Evolutionary conservation across 495 filamentous ascomycete genomes (phyloP).

Genomic region (Penicillium parvum): DNA sequence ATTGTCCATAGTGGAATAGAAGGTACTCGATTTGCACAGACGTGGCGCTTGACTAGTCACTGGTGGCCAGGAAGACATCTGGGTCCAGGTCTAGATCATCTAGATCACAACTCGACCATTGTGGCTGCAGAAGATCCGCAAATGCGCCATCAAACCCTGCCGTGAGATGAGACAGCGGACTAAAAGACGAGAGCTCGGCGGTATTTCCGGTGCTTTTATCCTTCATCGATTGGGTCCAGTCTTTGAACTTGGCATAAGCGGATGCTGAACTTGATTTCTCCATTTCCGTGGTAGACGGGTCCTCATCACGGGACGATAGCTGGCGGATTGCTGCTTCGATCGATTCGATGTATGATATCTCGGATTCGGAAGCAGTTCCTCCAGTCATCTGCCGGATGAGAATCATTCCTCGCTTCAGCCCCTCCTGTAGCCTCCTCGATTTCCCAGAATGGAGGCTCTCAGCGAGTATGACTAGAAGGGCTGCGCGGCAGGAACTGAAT

Average conservation of each 20-base stretch:
- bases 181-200: slow-evolving; percentile 17
- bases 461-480: slow-evolving; percentile 45
- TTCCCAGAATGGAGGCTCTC: slow-evolving; percentile 33
- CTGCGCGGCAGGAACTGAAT: slow-evolving; percentile 45
- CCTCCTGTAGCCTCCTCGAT: slow-evolving; percentile 8
- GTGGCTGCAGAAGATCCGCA: slow-evolving; percentile 6
- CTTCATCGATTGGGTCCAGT: slow-evolving; percentile 21
- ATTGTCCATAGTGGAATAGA: too few relatives aligned
- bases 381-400: slow-evolving; percentile 21
- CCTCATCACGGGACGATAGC: slow-evolving; percentile 2
- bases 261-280: slow-evolving; percentile 4
- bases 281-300: neutral
- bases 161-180: slow-evolving; percentile 9
- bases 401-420: slow-evolving; percentile 14
- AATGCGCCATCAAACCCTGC: slow-evolving; percentile 5
- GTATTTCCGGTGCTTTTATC: slow-evolving; percentile 1
- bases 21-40: too few relatives aligned
- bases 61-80: slow-evolving; percentile 2
- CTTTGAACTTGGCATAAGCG: slow-evolving; percentile 19
- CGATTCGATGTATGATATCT: slow-evolving; percentile 21
- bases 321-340: slow-evolving; percentile 16
- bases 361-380: slow-evolving; percentile 15
- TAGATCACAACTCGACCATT: slow-evolving; percentile 11
- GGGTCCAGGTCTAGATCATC: slow-evolving; percentile 8
- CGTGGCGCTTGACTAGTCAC: too few relatives aligned